Conservation (phyloP, 768 basidiomycete species). For the Astraeus odoratus region DNA sequence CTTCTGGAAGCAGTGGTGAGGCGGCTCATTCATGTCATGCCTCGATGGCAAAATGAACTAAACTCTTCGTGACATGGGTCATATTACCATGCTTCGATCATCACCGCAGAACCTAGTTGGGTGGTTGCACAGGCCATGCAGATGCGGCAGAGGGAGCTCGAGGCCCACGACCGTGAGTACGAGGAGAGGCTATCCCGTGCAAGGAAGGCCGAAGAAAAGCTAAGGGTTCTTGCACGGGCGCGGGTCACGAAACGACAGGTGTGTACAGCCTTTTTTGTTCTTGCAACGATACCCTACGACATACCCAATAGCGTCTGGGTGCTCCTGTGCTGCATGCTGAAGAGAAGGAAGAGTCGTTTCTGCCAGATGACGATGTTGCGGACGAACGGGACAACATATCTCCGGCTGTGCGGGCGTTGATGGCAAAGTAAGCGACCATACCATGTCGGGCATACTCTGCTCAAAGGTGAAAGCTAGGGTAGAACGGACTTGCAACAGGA, state of each 20-base stretch:
- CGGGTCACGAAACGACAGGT: slow-evolving; percentile 59
- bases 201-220: slow-evolving; percentile 52
- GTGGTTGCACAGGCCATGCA: slow-evolving; percentile 66
- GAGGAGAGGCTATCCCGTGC: slow-evolving; percentile 54
- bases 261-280: slow-evolving; percentile 12
- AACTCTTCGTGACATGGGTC: background rate
- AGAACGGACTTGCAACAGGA: slow-evolving; percentile 2
- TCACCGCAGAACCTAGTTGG: slow-evolving; percentile 57
- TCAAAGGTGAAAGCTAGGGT: slow-evolving; percentile 13
- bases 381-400: slow-evolving; percentile 54
- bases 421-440: slow-evolving; percentile 55
- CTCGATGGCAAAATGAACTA: background rate
- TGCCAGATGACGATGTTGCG: slow-evolving; percentile 49
- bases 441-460: background rate
- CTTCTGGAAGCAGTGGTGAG: slow-evolving; percentile 21
- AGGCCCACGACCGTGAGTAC: slow-evolving; percentile 58
- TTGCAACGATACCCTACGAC: slow-evolving; percentile 2
- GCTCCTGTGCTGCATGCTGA: slow-evolving; percentile 18
- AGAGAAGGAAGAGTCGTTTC: slow-evolving; percentile 59
- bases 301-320: slow-evolving; percentile 18
- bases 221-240: slow-evolving; percentile 47
- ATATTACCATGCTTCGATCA: slow-evolving; percentile 19
- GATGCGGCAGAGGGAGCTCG: slow-evolving; percentile 57
- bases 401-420: slow-evolving; percentile 69
- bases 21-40: slow-evolving; percentile 4